phyloP scores from a whole-genome alignment of 371 early-diverging fungal species.

The Haplosporangium sp. region DNA sequence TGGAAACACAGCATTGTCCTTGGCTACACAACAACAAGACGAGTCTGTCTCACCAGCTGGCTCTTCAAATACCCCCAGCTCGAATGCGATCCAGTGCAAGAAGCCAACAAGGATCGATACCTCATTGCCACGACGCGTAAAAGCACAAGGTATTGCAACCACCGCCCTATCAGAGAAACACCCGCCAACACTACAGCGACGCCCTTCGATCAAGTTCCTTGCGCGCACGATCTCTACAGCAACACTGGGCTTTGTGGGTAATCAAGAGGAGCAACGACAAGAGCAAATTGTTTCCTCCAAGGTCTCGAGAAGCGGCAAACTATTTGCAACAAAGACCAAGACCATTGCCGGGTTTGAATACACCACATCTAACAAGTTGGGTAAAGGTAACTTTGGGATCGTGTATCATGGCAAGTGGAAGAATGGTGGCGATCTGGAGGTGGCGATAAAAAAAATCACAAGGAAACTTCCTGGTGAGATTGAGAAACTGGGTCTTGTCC shows the following conservation, averaged over 20 bases:
- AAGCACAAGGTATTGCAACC: not conserved
- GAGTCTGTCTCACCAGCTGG: not conserved
- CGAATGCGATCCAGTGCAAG: not conserved
- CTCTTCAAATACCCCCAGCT: not conserved
- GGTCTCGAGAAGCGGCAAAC: conserved; percentile 35
- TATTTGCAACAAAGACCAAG: conserved; percentile 48
- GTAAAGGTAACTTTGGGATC: conserved; percentile 53
- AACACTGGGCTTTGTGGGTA: too few species aligned
- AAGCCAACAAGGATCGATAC: conserved; percentile 12
- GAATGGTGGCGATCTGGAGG: conserved; percentile 12
- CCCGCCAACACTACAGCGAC: not conserved
- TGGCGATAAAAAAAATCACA: conserved; percentile 47
- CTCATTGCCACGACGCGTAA: not conserved
- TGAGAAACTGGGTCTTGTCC: conserved; percentile 39
- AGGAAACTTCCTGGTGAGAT: conserved; percentile 49
- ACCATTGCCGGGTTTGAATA: conserved; percentile 48
- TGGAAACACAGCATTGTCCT: not conserved
- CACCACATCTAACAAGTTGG: conserved; percentile 39
- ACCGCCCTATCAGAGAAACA: too few species aligned
- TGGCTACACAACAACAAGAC: not conserved
- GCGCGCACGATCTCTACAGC: too few species aligned
- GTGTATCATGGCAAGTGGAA: conserved; percentile 39
- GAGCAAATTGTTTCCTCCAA: conserved; percentile 33
- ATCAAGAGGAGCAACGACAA: not conserved
- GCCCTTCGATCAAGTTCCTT: not conserved